phyloP scores from a whole-genome alignment of 75 land plant species.

The Isoetes taiwanensis region DNA sequence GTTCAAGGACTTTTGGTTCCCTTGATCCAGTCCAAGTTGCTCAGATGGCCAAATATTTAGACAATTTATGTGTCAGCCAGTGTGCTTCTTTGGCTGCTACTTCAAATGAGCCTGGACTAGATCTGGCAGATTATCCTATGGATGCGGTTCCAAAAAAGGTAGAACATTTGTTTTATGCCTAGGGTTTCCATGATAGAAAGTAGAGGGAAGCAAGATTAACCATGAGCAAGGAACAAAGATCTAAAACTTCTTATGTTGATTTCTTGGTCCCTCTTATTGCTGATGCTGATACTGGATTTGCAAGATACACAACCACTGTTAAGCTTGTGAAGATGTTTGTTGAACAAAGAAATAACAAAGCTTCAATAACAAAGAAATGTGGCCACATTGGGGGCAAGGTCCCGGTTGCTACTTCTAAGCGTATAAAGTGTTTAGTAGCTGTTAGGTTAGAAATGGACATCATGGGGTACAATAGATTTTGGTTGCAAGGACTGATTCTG shows the following conservation, averaged over 20 bases:
- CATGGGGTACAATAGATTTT: background rate
- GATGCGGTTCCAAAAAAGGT: too few relatives aligned
- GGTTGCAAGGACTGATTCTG: background rate
- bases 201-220: background rate
- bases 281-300: conserved; percentile 8
- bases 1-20: conserved; percentile 79
- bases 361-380: conserved; percentile 4
- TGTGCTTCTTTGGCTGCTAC: too few relatives aligned
- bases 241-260: conserved; percentile 1
- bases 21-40: conserved; percentile 88
- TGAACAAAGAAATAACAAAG: background rate
- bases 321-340: conserved; percentile 8
- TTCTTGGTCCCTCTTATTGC: background rate
- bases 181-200: conserved; percentile 2
- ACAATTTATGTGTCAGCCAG: conserved; percentile 43
- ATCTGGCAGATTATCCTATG: too few relatives aligned
- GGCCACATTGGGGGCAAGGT: conserved; percentile 4
- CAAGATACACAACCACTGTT: background rate
- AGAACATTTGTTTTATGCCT: background rate
- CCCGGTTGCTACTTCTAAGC: conserved; percentile 1
- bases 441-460: background rate
- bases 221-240: background rate
- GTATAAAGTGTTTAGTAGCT: background rate
- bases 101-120: too few relatives aligned
- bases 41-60: conserved; percentile 85